phyloP scores from a whole-genome alignment of 495 filamentous ascomycete genomes.

The Penicillium maclennaniae region DNA sequence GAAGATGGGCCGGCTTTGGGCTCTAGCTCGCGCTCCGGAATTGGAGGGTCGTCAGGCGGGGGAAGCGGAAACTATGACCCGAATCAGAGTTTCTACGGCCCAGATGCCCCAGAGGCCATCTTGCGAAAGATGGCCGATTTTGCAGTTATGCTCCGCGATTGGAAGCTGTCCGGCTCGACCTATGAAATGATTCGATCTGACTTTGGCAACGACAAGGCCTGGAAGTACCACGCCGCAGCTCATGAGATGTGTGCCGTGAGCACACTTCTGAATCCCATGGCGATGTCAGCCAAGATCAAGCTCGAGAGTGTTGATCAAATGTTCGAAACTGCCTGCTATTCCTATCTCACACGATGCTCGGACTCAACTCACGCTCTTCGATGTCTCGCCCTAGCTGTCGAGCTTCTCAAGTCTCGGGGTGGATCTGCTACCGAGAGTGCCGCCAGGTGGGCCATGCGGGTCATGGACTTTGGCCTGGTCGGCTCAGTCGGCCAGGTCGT shows the following conservation, averaged over 20 bases:
- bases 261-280: constrained; percentile 68
- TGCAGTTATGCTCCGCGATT: constrained; percentile 93
- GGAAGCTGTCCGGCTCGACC: constrained; percentile 82
- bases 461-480: constrained; percentile 72
- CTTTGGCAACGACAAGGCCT: constrained; percentile 92
- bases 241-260: constrained; percentile 90
- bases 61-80: constrained; percentile 70
- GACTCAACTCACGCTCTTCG: constrained; percentile 72
- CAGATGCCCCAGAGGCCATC: constrained; percentile 77
- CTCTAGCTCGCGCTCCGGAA: constrained; percentile 45
- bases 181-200: constrained; percentile 87
- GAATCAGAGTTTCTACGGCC: constrained; percentile 72
- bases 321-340: constrained; percentile 85
- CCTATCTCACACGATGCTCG: constrained; percentile 79
- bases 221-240: constrained; percentile 88
- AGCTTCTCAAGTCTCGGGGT: constrained; percentile 75
- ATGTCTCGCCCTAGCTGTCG: constrained; percentile 69
- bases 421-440: constrained; percentile 80
- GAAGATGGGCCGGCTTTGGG: constrained; percentile 82
- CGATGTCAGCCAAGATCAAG: constrained; percentile 66
- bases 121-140: constrained; percentile 94
- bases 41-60: constrained; percentile 36
- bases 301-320: constrained; percentile 77
- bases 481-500: constrained; percentile 74
- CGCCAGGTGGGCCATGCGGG: constrained; percentile 73